These are phyloP conservation scores for Colletotrichum higginsianum DNA, from an alignment of 2,329 filamentous ascomycete genomes.

Conservation along the genomic window DNA sequence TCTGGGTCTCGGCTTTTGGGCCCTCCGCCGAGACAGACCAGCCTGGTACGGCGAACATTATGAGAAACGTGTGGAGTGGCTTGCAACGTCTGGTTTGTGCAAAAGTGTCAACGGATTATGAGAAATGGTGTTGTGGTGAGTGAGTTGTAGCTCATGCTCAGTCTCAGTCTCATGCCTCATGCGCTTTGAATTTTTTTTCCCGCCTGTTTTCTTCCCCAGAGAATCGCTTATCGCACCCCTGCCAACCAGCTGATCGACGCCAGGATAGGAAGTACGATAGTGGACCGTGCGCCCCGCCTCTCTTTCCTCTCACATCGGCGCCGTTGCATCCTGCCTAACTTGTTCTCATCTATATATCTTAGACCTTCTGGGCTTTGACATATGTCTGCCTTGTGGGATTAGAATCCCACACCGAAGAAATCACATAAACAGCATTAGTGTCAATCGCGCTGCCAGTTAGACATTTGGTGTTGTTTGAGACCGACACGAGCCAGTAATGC, in stretches of 20 bases:
- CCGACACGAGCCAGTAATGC: not conserved
- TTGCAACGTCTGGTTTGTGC: not conserved
- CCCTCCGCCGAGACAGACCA: conserved; percentile 85
- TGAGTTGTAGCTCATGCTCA: conserved; percentile 21
- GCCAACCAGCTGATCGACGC: conserved; percentile 33
- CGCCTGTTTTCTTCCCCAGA: conserved; percentile 14
- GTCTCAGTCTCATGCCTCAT: conserved; percentile 24
- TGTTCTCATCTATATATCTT: not conserved
- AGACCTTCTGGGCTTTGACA: not conserved
- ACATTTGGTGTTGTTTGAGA: not conserved
- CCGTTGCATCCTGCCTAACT: not conserved
- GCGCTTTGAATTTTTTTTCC: conserved; percentile 40
- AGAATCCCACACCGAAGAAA: too few species aligned
- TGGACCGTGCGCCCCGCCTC: conserved; percentile 28
- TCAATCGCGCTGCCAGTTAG: not conserved
- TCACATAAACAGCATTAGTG: too few species aligned
- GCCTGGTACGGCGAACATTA: conserved; percentile 93
- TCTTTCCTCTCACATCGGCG: not conserved
- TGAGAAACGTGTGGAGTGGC: conserved; percentile 9
- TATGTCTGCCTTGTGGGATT: not conserved
- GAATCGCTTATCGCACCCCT: conserved; percentile 38
- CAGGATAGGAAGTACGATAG: conserved; percentile 29
- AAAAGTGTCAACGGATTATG: not conserved
- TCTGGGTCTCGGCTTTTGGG: conserved; percentile 77
- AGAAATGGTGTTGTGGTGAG: conserved; percentile 10